Evolutionary conservation across 176 grass and related monocot species (phyloP).

Genomic region (Pharus latifolius): DNA sequence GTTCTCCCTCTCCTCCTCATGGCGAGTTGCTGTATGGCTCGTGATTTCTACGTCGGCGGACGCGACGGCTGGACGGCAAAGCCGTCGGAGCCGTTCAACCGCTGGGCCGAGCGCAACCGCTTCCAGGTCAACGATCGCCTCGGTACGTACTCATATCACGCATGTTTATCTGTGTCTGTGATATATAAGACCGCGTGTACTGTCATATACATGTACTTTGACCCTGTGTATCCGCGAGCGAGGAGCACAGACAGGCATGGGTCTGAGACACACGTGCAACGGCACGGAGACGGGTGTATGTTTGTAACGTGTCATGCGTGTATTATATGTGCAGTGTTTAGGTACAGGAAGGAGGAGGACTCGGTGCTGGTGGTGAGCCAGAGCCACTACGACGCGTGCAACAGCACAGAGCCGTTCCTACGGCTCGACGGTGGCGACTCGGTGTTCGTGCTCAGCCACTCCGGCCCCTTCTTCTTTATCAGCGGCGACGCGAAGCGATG

Average conservation of each 20-base stretch:
- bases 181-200: no score
- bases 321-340: slow-evolving; percentile 39
- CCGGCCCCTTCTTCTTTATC: slow-evolving; percentile 64
- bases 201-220: no score
- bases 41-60: slow-evolving; percentile 55
- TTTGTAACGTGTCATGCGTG: background rate
- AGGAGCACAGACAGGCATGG: no score
- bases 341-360: slow-evolving; percentile 28
- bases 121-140: slow-evolving; percentile 79
- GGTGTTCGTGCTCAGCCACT: slow-evolving; percentile 26
- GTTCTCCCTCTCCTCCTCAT: background rate
- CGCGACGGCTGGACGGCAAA: slow-evolving; percentile 39
- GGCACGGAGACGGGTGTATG: background rate
- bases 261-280: no score
- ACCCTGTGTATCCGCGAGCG: no score
- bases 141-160: slow-evolving; percentile 14
- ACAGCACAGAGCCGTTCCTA: slow-evolving; percentile 20
- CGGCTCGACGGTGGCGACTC: slow-evolving; percentile 41
- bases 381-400: slow-evolving; percentile 59
- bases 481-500: slow-evolving; percentile 43
- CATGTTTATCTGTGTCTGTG: background rate
- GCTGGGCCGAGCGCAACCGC: slow-evolving; percentile 66
- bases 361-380: slow-evolving; percentile 51
- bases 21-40: slow-evolving; percentile 8
- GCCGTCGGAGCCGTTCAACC: slow-evolving; percentile 39